These are phyloP conservation scores for Trypanosomatidae sp. DNA, from an alignment of 208 protist species.

Conservation along the genomic window DNA sequence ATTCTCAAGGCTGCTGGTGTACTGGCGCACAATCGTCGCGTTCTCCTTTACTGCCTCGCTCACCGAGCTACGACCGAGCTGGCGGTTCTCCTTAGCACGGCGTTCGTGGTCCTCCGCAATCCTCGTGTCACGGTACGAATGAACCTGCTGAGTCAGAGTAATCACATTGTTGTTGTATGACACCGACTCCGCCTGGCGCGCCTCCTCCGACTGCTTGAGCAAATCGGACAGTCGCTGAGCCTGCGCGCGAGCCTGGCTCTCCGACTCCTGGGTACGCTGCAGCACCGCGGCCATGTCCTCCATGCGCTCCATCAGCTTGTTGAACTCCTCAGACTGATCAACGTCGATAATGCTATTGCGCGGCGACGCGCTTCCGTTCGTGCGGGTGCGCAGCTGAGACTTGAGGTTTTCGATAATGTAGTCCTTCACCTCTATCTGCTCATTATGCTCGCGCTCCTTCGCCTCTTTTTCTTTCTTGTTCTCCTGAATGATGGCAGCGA, in stretches of 20 bases:
- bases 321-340: constrained; percentile 63
- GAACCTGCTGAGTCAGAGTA: constrained; percentile 59
- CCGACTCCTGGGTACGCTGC: constrained; percentile 70
- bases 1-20: constrained; percentile 72
- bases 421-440: constrained; percentile 75
- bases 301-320: constrained; percentile 74
- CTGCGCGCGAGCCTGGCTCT: constrained; percentile 61
- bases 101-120: constrained; percentile 68
- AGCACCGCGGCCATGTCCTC: constrained; percentile 74
- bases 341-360: constrained; percentile 26
- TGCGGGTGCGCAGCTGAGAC: constrained; percentile 53
- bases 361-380: constrained; percentile 38
- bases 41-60: constrained; percentile 58
- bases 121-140: constrained; percentile 62
- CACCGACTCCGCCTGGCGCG: constrained; percentile 56
- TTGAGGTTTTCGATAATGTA: constrained; percentile 82
- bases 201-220: constrained; percentile 69
- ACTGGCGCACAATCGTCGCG: constrained; percentile 74
- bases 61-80: constrained; percentile 27
- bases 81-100: constrained; percentile 29
- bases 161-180: constrained; percentile 75
- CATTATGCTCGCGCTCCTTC: constrained; percentile 83
- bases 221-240: constrained; percentile 57
- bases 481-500: constrained; percentile 80
- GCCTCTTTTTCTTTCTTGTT: constrained; percentile 88